Evolutionary conservation across 1,284 basidiomycete species (phyloP), one percentile per base, ranked within the genome.

Genomic region (Dichomitus squalens): DNA sequence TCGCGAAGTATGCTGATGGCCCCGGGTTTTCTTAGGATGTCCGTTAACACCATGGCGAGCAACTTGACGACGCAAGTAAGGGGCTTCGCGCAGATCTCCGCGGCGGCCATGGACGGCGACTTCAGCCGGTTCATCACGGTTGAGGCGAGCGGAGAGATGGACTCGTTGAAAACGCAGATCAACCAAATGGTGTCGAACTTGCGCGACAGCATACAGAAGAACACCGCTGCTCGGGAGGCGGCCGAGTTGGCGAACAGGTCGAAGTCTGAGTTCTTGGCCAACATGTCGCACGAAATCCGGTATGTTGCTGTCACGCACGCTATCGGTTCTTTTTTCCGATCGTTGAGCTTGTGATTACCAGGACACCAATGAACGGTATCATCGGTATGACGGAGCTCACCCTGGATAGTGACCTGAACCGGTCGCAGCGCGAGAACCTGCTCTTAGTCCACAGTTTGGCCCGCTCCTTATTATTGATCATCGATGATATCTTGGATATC

Each of bases 321-420:
- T 1, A 14, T n/a, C 18, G 12, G 16, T 7, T 12, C 18, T 11
- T 43, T n/a, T 20, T 14, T 29, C 1, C 20, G 38, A 25, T 6
- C 59, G 21, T 41, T 55, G 43, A 58, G 5, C 1, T 20, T 9
- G 3, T 49, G 40, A 9, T 23, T 12, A 21, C 4, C 64, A 93
- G 94, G 70, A 98, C 96, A 25, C 95, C 96, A 0, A 98, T 98
- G 96, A 98, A 98, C 72, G 95, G 96, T 70, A 99, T 99, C 75
- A 99, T 99, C 66, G 96, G 95, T 18, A 97, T 99, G 95, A 99
- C 97, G 49, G 96, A 98, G 75, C 79, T 99, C 64, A 98, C 96
- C 16, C 85, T 99, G 46, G 96, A 99, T 73, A 92, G 91, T 53
- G 93, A 96, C 69, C 75, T 96, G 56, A 94, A 93, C 62, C 77